Conservation (phyloP, 441 rosid genomes). For the Bruguiera hainesii region DNA sequence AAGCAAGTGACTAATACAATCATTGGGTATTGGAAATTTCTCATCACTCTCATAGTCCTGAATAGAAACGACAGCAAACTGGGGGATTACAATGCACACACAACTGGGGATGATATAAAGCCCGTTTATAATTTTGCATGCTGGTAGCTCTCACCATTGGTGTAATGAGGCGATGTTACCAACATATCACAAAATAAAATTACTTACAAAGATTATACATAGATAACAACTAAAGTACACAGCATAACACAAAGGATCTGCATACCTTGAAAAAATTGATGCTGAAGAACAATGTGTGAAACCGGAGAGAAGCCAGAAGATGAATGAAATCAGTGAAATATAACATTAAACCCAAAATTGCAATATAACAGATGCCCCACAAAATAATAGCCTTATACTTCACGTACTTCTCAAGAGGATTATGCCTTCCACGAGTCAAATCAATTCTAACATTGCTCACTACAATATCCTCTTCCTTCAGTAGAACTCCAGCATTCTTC, state of each 20-base stretch:
- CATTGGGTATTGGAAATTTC: constrained; percentile 68
- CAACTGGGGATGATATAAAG: background rate
- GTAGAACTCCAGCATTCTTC: constrained; percentile 56
- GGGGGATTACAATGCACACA: background rate
- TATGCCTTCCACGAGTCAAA: constrained; percentile 79
- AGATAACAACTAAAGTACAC: background rate
- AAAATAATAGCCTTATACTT: constrained; percentile 4
- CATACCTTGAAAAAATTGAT: constrained; percentile 89
- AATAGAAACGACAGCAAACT: constrained; percentile 16
- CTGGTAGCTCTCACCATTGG: background rate
- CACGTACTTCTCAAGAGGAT: constrained; percentile 81
- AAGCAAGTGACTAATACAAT: constrained; percentile 78
- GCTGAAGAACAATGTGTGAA: constrained; percentile 43
- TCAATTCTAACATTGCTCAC: constrained; percentile 87
- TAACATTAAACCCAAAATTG: constrained; percentile 4
- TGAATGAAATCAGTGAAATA: constrained; percentile 13
- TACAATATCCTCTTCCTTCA: constrained; percentile 73
- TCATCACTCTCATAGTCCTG: constrained; percentile 83
- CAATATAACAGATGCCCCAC: constrained; percentile 8
- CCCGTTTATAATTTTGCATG: background rate
- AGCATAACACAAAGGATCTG: background rate
- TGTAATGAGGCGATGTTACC: background rate
- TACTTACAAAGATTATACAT: background rate
- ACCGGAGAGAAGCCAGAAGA: constrained; percentile 1
- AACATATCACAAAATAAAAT: background rate